A percentile compares a stretch with the other conserved stretches of the same genome.
Conservation (phyloP, 2,329 filamentous ascomycete genomes). For the Fusarium pseudograminearum region DNA sequence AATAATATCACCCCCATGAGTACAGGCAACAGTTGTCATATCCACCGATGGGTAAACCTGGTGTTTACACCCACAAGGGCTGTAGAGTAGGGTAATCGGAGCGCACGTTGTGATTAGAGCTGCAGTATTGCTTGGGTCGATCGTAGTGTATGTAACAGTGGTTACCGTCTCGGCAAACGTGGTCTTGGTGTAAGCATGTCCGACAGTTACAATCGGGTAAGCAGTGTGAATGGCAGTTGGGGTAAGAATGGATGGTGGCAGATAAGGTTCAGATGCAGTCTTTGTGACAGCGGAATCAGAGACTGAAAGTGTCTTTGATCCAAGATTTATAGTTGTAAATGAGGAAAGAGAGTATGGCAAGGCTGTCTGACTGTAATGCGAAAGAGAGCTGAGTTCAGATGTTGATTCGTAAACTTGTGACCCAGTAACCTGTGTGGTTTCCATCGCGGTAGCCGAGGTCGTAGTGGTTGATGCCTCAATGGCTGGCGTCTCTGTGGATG, state of each 20-base stretch:
- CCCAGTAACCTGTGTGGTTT: neutral
- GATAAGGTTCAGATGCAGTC: neutral
- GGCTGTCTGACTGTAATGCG: neutral
- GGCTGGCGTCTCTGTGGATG: rapidly evolving
- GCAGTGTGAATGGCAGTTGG: neutral
- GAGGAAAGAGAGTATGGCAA: neutral
- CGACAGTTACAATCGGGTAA: neutral
- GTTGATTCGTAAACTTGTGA: neutral
- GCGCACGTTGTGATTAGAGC: neutral
- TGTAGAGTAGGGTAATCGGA: neutral
- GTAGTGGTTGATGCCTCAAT: neutral
- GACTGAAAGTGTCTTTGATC: neutral
- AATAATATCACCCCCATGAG: neutral
- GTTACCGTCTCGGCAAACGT: neutral
- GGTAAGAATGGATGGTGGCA: neutral
- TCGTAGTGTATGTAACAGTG: neutral
- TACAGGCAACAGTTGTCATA: neutral
- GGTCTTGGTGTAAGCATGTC: neutral
- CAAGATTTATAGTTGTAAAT: rapidly evolving
- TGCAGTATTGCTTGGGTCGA: neutral
- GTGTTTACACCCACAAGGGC: neutral
- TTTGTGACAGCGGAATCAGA: neutral
- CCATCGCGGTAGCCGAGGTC: no score
- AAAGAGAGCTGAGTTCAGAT: neutral
- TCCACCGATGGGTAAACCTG: constrained; percentile 2